Percentiles rank a stretch among this genome's conserved stretches.
Conservation (phyloP, 148 eudicot genomes). For the Fallopia convolvulus region DNA sequence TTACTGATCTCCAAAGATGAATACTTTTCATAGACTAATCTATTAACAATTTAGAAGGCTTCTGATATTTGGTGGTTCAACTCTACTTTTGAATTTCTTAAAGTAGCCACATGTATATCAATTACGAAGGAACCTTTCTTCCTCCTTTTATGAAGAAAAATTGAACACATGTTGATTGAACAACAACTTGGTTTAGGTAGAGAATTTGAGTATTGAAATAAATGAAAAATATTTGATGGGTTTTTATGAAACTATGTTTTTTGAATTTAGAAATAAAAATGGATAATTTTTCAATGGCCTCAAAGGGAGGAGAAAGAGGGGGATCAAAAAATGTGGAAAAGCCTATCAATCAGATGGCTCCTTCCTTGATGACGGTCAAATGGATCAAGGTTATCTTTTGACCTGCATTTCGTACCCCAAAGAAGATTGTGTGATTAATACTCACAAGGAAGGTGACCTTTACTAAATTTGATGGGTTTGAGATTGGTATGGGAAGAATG, state of each 20-base stretch:
- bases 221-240: background rate
- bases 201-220: background rate
- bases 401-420: conserved; percentile 75
- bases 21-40: too few relatives aligned
- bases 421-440: conserved; percentile 62
- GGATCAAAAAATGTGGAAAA: background rate
- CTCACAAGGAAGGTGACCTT: conserved; percentile 72
- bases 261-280: background rate
- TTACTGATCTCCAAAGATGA: too few relatives aligned
- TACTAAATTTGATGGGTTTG: conserved; percentile 29
- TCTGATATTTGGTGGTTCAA: too few relatives aligned
- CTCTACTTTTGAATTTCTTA: too few relatives aligned
- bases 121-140: too few relatives aligned
- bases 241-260: background rate
- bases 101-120: too few relatives aligned
- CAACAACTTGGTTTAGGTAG: background rate
- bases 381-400: conserved; percentile 52
- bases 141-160: too few relatives aligned
- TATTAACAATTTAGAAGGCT: too few relatives aligned
- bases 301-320: conserved; percentile 10
- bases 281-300: background rate
- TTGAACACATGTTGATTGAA: background rate
- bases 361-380: conserved; percentile 68
- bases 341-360: conserved; percentile 75
- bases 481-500: background rate